These are phyloP conservation scores for Wickerhamomyces sp. DNA, from an alignment of 1,139 yeast genomes.

Conservation along the genomic window DNA sequence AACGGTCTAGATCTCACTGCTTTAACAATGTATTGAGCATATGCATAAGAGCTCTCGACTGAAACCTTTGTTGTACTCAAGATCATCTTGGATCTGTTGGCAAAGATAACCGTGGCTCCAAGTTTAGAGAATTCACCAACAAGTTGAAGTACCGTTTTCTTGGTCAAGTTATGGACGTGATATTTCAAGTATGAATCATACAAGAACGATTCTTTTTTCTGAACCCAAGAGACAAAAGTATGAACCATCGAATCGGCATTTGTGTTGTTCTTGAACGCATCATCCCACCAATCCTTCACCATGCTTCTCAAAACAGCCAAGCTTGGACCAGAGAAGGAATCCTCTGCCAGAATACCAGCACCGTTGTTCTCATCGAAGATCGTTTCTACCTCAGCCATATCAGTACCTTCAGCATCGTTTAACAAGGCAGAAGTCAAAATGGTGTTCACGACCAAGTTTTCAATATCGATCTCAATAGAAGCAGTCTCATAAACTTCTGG, in stretches of 20 bases:
- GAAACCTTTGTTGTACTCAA: slow-evolving; percentile 71
- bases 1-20: slow-evolving; percentile 77
- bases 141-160: slow-evolving; percentile 76
- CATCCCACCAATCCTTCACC: slow-evolving; percentile 94
- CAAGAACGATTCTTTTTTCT: slow-evolving; percentile 62
- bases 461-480: slow-evolving; percentile 74
- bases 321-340: slow-evolving; percentile 77
- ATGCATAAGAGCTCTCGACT: slow-evolving; percentile 88
- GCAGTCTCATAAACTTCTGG: slow-evolving; percentile 79
- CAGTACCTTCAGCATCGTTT: slow-evolving; percentile 89
- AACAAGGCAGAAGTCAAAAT: slow-evolving; percentile 78
- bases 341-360: slow-evolving; percentile 58
- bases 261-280: slow-evolving; percentile 61
- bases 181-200: slow-evolving; percentile 79
- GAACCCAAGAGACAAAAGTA: slow-evolving; percentile 83
- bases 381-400: slow-evolving; percentile 55
- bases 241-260: slow-evolving; percentile 87
- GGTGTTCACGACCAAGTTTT: slow-evolving; percentile 80
- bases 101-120: slow-evolving; percentile 76
- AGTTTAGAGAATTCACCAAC: slow-evolving; percentile 73
- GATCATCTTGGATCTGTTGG: slow-evolving; percentile 71
- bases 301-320: slow-evolving; percentile 62
- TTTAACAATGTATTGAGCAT: slow-evolving; percentile 81
- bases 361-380: slow-evolving; percentile 37
- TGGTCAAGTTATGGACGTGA: slow-evolving; percentile 82